Conservation (phyloP, 1,139 yeast species). For the Kodamaea derodonti region DNA sequence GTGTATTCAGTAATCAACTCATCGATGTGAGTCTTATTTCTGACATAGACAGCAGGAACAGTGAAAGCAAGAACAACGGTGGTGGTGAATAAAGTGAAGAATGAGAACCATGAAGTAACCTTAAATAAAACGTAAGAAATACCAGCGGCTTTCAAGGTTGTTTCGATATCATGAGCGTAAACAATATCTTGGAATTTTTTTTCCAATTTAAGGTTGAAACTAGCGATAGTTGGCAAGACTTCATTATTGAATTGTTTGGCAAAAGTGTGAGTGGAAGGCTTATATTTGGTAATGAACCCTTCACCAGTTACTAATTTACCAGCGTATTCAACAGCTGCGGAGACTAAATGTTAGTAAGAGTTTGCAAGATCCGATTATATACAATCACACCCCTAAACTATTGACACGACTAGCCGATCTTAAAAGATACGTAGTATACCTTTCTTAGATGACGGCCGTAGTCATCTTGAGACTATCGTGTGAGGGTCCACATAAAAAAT, state of each 20-base stretch:
- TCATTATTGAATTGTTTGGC: conserved; percentile 39
- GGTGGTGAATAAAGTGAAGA: conserved; percentile 61
- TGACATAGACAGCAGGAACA: conserved; percentile 68
- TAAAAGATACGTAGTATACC: too few species aligned
- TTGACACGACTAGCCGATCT: too few species aligned
- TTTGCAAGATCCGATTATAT: too few species aligned
- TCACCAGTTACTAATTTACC: conserved; percentile 66
- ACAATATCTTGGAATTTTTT: conserved; percentile 53
- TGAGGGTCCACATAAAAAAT: conserved; percentile 1
- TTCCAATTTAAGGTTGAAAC: conserved; percentile 41
- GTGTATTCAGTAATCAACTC: conserved; percentile 59
- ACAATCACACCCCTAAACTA: too few species aligned
- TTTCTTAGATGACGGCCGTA: too few species aligned
- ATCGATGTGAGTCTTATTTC: conserved; percentile 79
- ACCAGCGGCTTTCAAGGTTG: conserved; percentile 72
- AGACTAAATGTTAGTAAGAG: conserved; percentile 28
- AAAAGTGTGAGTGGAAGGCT: conserved; percentile 42
- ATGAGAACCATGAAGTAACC: conserved; percentile 72
- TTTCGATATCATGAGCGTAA: conserved; percentile 63
- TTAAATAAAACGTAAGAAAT: conserved; percentile 61
- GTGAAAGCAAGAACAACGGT: conserved; percentile 66
- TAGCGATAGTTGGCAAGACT: conserved; percentile 43
- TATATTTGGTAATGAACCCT: conserved; percentile 66
- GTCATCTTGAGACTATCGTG: too few species aligned
- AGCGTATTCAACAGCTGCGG: conserved; percentile 68